Evolutionary conservation across 495 filamentous ascomycete species (phyloP).

Genomic region (Acidomyces sp.): DNA sequence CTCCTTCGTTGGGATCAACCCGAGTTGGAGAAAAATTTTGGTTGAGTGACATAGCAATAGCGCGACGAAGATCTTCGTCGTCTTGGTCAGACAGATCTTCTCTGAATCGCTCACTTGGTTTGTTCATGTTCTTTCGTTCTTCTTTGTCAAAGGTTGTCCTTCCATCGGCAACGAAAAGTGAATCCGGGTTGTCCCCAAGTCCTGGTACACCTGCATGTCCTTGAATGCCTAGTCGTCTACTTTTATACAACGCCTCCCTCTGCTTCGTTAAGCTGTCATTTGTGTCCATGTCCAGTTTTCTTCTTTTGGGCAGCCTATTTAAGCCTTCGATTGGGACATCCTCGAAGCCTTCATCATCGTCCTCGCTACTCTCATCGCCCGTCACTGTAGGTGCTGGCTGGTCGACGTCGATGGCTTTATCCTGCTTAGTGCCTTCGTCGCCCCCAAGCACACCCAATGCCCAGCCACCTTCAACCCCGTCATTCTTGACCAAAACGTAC

Average conservation of each 20-base stretch:
- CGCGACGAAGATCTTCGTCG: constrained; percentile 64
- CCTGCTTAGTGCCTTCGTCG: constrained; percentile 56
- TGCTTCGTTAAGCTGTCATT: constrained; percentile 33
- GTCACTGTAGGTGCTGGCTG: constrained; percentile 38
- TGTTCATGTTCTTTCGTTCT: constrained; percentile 25
- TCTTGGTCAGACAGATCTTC: constrained; percentile 37
- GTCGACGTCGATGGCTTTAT: constrained; percentile 66
- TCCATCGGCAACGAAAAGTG: constrained; percentile 52
- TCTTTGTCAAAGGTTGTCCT: constrained; percentile 18
- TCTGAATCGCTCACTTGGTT: constrained; percentile 18
- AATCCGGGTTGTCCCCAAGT: constrained; percentile 36
- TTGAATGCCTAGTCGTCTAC: constrained; percentile 20
- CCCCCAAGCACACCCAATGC: constrained; percentile 80
- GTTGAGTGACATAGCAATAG: constrained; percentile 69
- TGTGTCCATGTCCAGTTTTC: constrained; percentile 17
- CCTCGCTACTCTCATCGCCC: constrained; percentile 45
- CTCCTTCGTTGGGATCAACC: constrained; percentile 4
- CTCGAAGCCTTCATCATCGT: constrained; percentile 68
- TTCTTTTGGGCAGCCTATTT: constrained; percentile 65
- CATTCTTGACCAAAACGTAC: constrained; percentile 92
- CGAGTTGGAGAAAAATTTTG: constrained; percentile 16
- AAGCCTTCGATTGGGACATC: constrained; percentile 91
- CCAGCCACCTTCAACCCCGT: constrained; percentile 92
- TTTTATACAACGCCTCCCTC: constrained; percentile 34
- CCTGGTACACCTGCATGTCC: no score